Evolutionary conservation across 208 protist species (phyloP).

Genomic region (Wallacemonas sp.): DNA sequence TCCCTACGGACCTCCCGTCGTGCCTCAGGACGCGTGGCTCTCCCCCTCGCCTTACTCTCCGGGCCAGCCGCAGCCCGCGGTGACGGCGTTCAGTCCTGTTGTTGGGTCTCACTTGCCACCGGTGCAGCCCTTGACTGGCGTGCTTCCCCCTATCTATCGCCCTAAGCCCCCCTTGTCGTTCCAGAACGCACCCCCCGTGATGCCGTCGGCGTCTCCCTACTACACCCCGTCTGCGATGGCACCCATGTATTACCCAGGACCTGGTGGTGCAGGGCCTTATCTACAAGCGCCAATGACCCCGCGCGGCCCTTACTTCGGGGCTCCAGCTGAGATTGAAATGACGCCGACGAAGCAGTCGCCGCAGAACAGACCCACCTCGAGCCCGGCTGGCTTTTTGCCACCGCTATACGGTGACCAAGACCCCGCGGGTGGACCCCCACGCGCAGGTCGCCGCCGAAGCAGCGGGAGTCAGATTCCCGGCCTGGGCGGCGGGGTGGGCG

Average conservation of each 20-base stretch:
- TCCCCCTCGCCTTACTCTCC: background rate
- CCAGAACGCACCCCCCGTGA: conserved; percentile 17
- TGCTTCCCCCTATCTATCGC: conserved; percentile 36
- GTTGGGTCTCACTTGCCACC: conserved; percentile 24
- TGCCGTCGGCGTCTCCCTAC: too few species aligned
- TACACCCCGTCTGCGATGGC: too few species aligned
- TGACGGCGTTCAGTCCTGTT: conserved; percentile 23
- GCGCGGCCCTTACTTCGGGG: background rate
- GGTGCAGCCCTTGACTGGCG: conserved; percentile 25
- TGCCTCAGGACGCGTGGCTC: background rate
- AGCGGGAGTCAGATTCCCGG: conserved; percentile 14
- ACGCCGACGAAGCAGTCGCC: conserved; percentile 11
- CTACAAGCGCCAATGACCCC: background rate
- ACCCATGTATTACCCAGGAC: conserved; percentile 10
- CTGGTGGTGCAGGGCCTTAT: background rate
- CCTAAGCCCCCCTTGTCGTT: conserved; percentile 46
- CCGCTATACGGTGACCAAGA: background rate
- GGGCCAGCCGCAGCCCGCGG: conserved; percentile 20
- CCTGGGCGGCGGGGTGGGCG: conserved; percentile 26
- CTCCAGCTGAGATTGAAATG: conserved; percentile 2
- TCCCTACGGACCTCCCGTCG: conserved; percentile 18
- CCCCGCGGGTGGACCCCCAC: background rate
- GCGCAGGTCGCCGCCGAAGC: conserved; percentile 9
- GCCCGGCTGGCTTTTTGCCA: conserved; percentile 4
- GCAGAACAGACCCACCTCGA: background rate